Base-by-base conservation (phyloP, 2,329 filamentous ascomycete species). In the Ramularia endophylla region DNA sequence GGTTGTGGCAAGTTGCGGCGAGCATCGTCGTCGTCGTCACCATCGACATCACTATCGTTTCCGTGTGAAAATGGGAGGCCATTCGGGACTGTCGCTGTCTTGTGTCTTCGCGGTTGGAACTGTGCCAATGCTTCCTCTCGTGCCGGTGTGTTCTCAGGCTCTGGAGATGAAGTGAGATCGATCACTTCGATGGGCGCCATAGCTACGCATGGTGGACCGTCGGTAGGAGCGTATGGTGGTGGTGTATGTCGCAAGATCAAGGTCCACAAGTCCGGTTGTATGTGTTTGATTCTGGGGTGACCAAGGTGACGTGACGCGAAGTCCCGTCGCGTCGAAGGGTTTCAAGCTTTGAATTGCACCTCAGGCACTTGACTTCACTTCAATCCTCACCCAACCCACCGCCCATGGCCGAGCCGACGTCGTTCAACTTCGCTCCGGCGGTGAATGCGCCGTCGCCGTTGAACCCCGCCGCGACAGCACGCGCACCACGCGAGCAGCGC, bases 371-470 rank as follows among this genome's bases (percentile, higher is more conserved):
- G 6, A 11, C 22, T 25, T 25, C 22, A 25, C 22, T 25, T 38
- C 31, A 9, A 40, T 41, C 28, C 42, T 32, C 16, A 38, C 48
- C 5, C 44, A 49, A 30, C 30, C 36, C 22, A 20, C 41, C 36
- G 15, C 6, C 6, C 19, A 40, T 42, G 41, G 31, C 30, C 5
- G 37, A 44, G 17, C 12, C 41, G 9, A 15, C 28, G 13, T 25
- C 22, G 6, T 25, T 47, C 16, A 51, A 54, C 13, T 47, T 45
- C 20, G 43, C 48, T 7, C 80, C 88, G 62, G 74, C 74, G 46
- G 84, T 85, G 4, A 73, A 80, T 9, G 72, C 87, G 2, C 79
- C 84, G 2, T 89, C 85, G 8, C 84, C 84, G 19, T 74, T 89
- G 47, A 88, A 88, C 54, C 80, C 81, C 34, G 78, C 83, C 33